Evolutionary conservation across 2,329 filamentous ascomycete genomes (phyloP).

Genomic region (Thermoascus crustaceus): DNA sequence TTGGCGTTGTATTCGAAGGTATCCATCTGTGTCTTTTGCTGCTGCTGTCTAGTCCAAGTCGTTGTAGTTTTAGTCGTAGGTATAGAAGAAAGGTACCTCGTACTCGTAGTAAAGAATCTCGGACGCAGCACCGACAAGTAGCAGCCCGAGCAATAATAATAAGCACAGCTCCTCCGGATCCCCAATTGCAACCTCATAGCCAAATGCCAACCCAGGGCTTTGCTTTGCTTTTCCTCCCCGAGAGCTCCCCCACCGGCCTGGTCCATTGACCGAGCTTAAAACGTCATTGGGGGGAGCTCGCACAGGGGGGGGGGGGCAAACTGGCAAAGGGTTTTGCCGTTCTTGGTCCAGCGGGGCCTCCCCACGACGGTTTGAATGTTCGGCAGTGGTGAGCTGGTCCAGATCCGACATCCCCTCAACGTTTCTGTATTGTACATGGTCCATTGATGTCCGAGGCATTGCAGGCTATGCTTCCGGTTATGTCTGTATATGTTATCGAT

Average conservation of each 20-base stretch:
- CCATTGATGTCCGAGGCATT: too few relatives aligned
- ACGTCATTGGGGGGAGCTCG: not conserved
- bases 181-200: too few relatives aligned
- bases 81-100: too few relatives aligned
- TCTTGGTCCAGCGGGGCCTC: not conserved
- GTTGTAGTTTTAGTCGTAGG: too few relatives aligned
- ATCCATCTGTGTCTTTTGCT: constrained; percentile 34
- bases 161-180: too few relatives aligned
- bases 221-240: not conserved
- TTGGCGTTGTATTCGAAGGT: constrained; percentile 49
- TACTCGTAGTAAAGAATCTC: too few relatives aligned
- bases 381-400: not conserved
- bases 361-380: not conserved
- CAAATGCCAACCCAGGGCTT: not conserved
- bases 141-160: too few relatives aligned
- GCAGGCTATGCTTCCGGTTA: too few relatives aligned
- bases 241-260: constrained; percentile 1
- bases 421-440: constrained; percentile 1
- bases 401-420: too few relatives aligned
- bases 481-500: too few relatives aligned
- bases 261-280: not conserved
- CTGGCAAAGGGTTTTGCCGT: constrained; percentile 3
- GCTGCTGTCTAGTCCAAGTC: not conserved
- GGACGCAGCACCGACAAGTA: too few relatives aligned
- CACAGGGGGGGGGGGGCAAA: not conserved